Evolutionary conservation across 371 early-diverging fungal genomes (phyloP), one percentile per base, ranked within the genome.

Genomic region (Syncephalastrum contaminatum): DNA sequence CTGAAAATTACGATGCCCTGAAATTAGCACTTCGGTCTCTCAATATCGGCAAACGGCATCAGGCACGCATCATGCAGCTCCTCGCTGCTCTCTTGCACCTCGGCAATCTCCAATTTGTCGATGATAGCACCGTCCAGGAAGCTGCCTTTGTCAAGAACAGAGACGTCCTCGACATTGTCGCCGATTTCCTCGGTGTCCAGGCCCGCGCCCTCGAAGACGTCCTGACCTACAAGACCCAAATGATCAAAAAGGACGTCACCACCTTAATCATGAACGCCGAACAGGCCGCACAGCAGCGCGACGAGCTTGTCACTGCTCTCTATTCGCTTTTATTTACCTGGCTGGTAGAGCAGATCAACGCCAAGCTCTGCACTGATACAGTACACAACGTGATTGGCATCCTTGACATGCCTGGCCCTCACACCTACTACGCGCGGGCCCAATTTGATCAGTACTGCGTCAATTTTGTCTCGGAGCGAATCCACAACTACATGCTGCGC

Each of bases 281-380:
- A 16, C 83, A 81, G 22, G 93, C 96, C 0, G 65, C 69, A 2
- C 59, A 63, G 14, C 95, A 95, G 64, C 83, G 95, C 13, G 94
- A 95, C 62, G 75, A 79, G 3, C 69, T 96, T 2, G 92, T 93
- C 0, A 70, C 73, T 24, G 76, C 85, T 2, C 78, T 97, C 8
- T 96, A 95, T 65, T 86, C 88, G 4, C 80, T 94, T 6, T 64
- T 96, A 16, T 91, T 94, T 64, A 77, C 86, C 14, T 97, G 95
- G 91, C 60, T 98, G 12, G 85, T 95, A 12, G 98, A 96, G 62
- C 84, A 88, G 52, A 84, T 94, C 64, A 97, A 97, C 70, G 68
- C 74, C n/a, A 86, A 88, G 36, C 73, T 96, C n/a, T 84, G 87
- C 63, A 78, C 73, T 41, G 81, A 77, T 4, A 70, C 78, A 2